Base-by-base conservation (phyloP, 2,329 filamentous ascomycete genomes). In the Fragosphaeria purpurea region DNA sequence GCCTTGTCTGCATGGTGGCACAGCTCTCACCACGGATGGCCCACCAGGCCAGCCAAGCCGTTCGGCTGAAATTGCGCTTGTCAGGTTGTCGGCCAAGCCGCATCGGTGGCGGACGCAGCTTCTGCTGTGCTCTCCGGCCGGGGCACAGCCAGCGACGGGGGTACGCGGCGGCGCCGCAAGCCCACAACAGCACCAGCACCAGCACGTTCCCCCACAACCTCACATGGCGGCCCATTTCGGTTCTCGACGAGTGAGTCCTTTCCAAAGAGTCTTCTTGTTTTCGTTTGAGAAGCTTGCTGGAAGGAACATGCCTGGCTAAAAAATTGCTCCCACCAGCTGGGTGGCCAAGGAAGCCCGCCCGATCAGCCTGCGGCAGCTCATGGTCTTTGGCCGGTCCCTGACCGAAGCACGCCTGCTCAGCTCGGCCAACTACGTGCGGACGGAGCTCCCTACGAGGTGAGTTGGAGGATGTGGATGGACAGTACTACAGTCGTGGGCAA, bases 391-490 rank as follows among this genome's bases (percentile, higher is more conserved):
- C 34, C 85, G 93, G 45, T 94, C 90, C 30, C 71, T 98, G 63
- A 96, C 90, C 45, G 90, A 97, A 69, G 77, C 82, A 47, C 84
- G 94, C 52, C 76, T 98, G 55, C 80, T 98, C 59, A 90, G 87
- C 69, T 96, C 90, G 42, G 93, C 93, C 55, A 98, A 98, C 69
- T 98, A 98, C 73, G 90, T 97, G 48, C 86, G 93, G 52, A 89
- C 89, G 5, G 93, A 98, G 71, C 79, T 98, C 48, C 91, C 91
- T 6, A 93, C 86, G 6, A 79, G 86, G 83, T 85, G 22, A 22
- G 22, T 22, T 66, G 54, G 69, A 61, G 46, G 22, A 31, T n/a
- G 4, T 30, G 30, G 45, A 31, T 30, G 31, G 13, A 45, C 13
- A 31, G 6, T 13, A 13, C 46, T 35, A 46, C 34, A 22, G 13